These are phyloP conservation scores for Cryptosporidium ryanae DNA, from an alignment of 169 alveolate genomes.

Conservation along the genomic window DNA sequence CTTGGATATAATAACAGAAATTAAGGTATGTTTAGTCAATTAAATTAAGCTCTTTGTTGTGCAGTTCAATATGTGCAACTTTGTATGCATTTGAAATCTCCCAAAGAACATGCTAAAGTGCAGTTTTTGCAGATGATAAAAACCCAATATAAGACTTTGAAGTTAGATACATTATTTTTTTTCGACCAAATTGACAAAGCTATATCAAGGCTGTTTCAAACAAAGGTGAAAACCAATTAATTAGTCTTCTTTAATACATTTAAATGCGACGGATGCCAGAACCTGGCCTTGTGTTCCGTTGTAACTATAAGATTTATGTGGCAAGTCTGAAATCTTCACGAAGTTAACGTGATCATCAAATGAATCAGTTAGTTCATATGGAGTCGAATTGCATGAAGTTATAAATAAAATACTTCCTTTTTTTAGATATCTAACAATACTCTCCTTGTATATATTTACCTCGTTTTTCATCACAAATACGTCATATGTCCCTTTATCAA, in stretches of 20 bases:
- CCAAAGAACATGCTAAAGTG: neutral
- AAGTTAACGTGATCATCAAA: constrained; percentile 34
- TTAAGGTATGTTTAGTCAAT: constrained; percentile 44
- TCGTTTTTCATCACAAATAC: constrained; percentile 79
- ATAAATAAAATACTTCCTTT: constrained; percentile 75
- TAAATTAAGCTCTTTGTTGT: neutral
- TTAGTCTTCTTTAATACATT: constrained; percentile 7
- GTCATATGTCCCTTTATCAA: constrained; percentile 82
- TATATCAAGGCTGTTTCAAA: neutral
- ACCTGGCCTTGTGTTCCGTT: constrained; percentile 65
- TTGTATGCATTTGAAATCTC: neutral
- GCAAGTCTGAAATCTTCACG: constrained; percentile 24
- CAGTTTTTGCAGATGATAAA: constrained; percentile 10
- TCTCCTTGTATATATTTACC: constrained; percentile 65
- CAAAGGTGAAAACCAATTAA: neutral
- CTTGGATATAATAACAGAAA: constrained; percentile 22
- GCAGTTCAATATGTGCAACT: neutral
- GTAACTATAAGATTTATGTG: constrained; percentile 56
- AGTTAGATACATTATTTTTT: constrained; percentile 33
- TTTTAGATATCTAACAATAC: constrained; percentile 75
- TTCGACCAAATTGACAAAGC: constrained; percentile 58
- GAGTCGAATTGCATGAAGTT: constrained; percentile 80
- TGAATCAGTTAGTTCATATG: constrained; percentile 76
- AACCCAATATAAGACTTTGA: constrained; percentile 50
- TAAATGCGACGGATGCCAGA: constrained; percentile 69